Evolutionary conservation across 352 stramenopile genomes (phyloP).

Genomic region (Globisporangium solare): DNA sequence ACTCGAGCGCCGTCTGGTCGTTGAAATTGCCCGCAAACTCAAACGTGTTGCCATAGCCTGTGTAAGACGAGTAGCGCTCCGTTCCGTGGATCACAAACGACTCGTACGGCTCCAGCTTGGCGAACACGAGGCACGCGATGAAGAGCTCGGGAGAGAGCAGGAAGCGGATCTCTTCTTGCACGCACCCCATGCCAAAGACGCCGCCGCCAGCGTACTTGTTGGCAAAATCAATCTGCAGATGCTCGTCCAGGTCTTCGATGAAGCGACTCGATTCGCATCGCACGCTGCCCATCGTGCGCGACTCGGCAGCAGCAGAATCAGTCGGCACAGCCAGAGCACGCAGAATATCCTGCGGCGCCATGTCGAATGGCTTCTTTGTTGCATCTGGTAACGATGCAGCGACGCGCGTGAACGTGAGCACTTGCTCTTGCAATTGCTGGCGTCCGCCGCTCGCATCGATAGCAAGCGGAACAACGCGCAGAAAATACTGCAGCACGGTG

Average conservation of each 20-base stretch:
- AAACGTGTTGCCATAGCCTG: slow-evolving; percentile 59
- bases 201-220: slow-evolving; percentile 78
- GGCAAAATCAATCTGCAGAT: slow-evolving; percentile 80
- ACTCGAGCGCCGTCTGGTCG: slow-evolving; percentile 23
- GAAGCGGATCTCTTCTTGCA: slow-evolving; percentile 86
- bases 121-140: slow-evolving; percentile 58
- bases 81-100: slow-evolving; percentile 66
- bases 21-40: slow-evolving; percentile 36
- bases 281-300: slow-evolving; percentile 14
- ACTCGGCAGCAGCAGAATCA: background rate
- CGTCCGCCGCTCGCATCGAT: slow-evolving; percentile 5
- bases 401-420: slow-evolving; percentile 60
- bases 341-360: slow-evolving; percentile 21
- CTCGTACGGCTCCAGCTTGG: slow-evolving; percentile 57
- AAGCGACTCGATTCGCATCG: slow-evolving; percentile 32
- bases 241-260: slow-evolving; percentile 60
- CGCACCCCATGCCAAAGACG: slow-evolving; percentile 63
- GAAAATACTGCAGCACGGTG: slow-evolving; percentile 68
- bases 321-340: background rate
- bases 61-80: slow-evolving; percentile 53
- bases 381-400: slow-evolving; percentile 19
- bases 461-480: slow-evolving; percentile 37
- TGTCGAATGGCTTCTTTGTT: background rate
- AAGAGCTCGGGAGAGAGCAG: slow-evolving; percentile 68
- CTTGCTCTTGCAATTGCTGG: slow-evolving; percentile 19